A percentile compares a stretch with the other conserved stretches of the same genome.
These are phyloP conservation scores for Avena atlantica DNA, from an alignment of 176 grass and related monocot species.

Conservation along the genomic window DNA sequence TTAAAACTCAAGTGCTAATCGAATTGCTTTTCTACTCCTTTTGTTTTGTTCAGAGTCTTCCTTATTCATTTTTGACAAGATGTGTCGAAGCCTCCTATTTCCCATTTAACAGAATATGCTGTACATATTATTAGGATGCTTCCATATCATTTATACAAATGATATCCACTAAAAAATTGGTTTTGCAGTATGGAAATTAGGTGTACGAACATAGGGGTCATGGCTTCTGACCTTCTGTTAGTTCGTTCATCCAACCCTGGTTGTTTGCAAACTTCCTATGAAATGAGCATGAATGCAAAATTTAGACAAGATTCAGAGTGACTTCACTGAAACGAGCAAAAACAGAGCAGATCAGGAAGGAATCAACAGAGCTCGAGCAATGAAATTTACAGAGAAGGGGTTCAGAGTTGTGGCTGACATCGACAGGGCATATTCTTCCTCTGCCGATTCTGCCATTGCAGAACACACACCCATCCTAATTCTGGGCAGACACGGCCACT, in stretches of 20 bases:
- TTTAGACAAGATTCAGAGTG: background rate
- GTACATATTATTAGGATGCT: too few relatives aligned
- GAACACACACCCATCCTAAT: background rate
- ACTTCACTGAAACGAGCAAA: background rate
- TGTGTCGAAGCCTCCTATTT: background rate
- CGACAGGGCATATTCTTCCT: background rate
- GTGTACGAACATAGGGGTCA: too few relatives aligned
- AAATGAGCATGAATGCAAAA: background rate
- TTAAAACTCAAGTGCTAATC: background rate
- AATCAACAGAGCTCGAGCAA: background rate
- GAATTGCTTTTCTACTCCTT: background rate
- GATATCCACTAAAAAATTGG: too few relatives aligned
- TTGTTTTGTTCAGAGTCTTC: background rate
- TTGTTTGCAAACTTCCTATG: background rate
- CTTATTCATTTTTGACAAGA: background rate
- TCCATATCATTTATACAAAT: too few relatives aligned
- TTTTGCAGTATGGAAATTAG: too few relatives aligned
- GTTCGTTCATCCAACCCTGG: too few relatives aligned
- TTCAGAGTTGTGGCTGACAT: background rate
- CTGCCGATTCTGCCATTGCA: background rate
- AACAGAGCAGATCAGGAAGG: background rate
- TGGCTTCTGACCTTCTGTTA: too few relatives aligned
- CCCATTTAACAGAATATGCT: too few relatives aligned
- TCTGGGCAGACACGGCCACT: constrained; percentile 1
- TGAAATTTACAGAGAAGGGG: too few relatives aligned